Conservation (phyloP, 192 early-diverging fungal species). For the Backusella tarrabulga region DNA sequence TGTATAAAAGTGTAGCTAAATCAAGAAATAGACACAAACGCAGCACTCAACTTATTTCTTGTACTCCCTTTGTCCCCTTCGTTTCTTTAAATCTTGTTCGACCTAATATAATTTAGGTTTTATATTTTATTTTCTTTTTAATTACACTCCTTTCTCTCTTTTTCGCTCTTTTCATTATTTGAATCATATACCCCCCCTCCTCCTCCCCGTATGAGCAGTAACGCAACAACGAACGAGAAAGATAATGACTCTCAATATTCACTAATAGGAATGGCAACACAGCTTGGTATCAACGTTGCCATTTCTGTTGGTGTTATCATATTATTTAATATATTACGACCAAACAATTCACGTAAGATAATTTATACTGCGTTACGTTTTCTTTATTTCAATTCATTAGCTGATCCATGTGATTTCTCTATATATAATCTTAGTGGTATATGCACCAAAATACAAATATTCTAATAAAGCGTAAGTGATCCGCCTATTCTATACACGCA, state of each 20-base stretch:
- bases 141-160: background rate
- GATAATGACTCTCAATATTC: background rate
- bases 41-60: background rate
- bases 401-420: background rate
- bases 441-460: constrained; percentile 47
- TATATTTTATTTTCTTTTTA: background rate
- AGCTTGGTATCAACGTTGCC: constrained; percentile 59
- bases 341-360: constrained; percentile 56
- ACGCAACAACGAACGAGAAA: background rate
- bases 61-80: background rate
- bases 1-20: background rate
- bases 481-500: background rate
- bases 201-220: background rate
- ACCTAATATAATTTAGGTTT: background rate
- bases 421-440: constrained; percentile 38
- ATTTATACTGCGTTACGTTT: constrained; percentile 5
- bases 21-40: background rate
- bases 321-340: constrained; percentile 56
- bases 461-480: constrained; percentile 27
- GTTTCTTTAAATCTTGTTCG: constrained; percentile 7
- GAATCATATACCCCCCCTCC: background rate
- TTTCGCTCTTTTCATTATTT: background rate
- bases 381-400: background rate
- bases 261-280: constrained; percentile 54
- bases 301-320: constrained; percentile 52